Conservation (phyloP, 2,329 filamentous ascomycete genomes). For the Colletotrichum neosansevieriae region DNA sequence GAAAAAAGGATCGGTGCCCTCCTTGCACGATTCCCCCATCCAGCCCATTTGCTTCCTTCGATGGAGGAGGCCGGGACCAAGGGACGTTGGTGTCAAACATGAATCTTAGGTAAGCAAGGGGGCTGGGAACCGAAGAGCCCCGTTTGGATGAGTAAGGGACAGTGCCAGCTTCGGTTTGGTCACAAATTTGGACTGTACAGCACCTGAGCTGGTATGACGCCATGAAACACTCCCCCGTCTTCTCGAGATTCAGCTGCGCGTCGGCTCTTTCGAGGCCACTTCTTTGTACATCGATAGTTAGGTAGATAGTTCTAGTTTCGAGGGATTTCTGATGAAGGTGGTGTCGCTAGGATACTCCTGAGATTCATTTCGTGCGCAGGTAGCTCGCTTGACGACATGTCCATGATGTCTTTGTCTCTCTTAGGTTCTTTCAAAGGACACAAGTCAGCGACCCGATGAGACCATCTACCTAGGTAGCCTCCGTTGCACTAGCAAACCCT, state of each 20-base stretch:
- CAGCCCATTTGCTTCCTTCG: conserved; percentile 33
- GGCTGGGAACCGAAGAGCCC: conserved; percentile 9
- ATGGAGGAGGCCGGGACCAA: conserved; percentile 37
- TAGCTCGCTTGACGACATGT: no score
- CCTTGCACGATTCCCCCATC: conserved; percentile 31
- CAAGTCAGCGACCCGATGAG: conserved; percentile 10
- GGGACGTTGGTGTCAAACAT: conserved; percentile 29
- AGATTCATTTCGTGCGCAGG: no score
- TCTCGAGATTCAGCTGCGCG: neutral
- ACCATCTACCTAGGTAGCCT: neutral
- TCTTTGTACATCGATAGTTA: neutral
- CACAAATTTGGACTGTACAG: neutral
- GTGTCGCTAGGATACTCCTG: neutral
- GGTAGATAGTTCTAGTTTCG: neutral
- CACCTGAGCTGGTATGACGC: neutral
- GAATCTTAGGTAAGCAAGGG: conserved; percentile 29
- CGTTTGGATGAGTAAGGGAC: conserved; percentile 9
- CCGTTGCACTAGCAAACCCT: conserved; percentile 24
- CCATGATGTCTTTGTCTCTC: no score
- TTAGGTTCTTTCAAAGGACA: neutral
- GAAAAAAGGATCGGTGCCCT: conserved; percentile 37
- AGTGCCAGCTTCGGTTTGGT: neutral
- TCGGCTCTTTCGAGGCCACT: neutral
- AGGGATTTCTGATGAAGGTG: neutral
- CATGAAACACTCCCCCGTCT: neutral